These are phyloP conservation scores for Phaeosphaeriaceae sp. DNA, from an alignment of 2,329 filamentous ascomycete species.

Conservation along the genomic window DNA sequence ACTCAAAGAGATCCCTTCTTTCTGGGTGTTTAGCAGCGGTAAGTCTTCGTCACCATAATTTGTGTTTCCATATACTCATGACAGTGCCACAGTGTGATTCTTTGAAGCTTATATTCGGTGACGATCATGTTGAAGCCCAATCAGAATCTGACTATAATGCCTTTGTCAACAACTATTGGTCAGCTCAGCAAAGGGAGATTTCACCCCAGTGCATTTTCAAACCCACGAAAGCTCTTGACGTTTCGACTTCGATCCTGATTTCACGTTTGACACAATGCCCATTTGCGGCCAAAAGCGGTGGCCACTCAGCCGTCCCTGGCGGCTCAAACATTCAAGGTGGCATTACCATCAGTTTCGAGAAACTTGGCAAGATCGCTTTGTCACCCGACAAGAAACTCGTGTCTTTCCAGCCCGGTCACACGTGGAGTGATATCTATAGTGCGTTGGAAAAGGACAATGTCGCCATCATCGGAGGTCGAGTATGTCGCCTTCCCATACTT, in stretches of 20 bases:
- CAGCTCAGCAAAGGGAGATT: slow-evolving; percentile 20
- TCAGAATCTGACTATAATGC: slow-evolving; percentile 21
- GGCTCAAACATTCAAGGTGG: slow-evolving; percentile 52
- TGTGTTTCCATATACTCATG: not conserved
- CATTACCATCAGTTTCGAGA: slow-evolving; percentile 53
- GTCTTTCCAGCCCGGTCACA: slow-evolving; percentile 40
- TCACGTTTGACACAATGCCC: slow-evolving; percentile 32
- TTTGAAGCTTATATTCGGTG: slow-evolving; percentile 24
- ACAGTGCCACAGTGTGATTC: slow-evolving; percentile 23
- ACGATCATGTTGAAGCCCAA: slow-evolving; percentile 15
- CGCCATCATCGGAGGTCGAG: slow-evolving; percentile 39
- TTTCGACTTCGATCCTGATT: slow-evolving; percentile 20
- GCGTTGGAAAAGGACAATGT: slow-evolving; percentile 30
- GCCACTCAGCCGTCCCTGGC: slow-evolving; percentile 51
- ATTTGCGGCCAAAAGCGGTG: slow-evolving; percentile 55
- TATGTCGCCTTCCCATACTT: slow-evolving; percentile 6
- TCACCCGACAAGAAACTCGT: slow-evolving; percentile 34
- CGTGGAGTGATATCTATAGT: slow-evolving; percentile 47
- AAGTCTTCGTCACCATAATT: slow-evolving; percentile 5
- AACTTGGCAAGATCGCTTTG: slow-evolving; percentile 35
- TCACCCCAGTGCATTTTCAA: slow-evolving; percentile 24
- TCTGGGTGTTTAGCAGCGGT: slow-evolving; percentile 27
- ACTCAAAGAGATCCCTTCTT: slow-evolving; percentile 1
- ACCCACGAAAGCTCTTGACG: slow-evolving; percentile 14
- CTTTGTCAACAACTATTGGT: slow-evolving; percentile 24